phyloP scores from a whole-genome alignment of 2,329 filamentous ascomycete species.

The Aspergillus sp. region DNA sequence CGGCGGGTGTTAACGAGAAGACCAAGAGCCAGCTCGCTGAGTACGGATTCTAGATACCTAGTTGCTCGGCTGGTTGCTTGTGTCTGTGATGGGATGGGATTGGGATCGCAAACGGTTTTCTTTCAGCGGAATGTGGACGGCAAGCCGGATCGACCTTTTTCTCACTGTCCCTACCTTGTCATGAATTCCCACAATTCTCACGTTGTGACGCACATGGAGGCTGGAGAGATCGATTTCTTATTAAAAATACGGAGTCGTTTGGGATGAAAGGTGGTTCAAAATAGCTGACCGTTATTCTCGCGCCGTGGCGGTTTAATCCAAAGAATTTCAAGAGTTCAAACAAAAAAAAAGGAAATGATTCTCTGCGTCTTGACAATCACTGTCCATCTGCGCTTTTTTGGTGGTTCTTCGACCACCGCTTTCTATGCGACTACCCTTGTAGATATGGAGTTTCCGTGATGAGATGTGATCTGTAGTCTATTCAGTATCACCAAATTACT shows the following conservation, averaged over 20 bases:
- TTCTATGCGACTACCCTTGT: not conserved
- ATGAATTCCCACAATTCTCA: slow-evolving; percentile 34
- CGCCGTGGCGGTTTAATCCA: slow-evolving; percentile 45
- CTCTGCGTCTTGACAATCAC: slow-evolving; percentile 8
- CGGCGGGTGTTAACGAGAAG: slow-evolving; percentile 80
- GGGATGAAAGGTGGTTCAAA: slow-evolving; percentile 43
- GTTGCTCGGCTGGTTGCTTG: slow-evolving; percentile 40
- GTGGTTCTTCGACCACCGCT: not conserved
- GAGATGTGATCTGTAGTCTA: too few relatives aligned
- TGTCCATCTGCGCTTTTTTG: slow-evolving; percentile 1
- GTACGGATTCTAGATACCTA: slow-evolving; percentile 77
- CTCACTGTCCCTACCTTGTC: slow-evolving; percentile 30
- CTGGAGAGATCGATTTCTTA: slow-evolving; percentile 31
- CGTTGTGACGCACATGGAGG: slow-evolving; percentile 37
- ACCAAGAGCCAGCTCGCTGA: slow-evolving; percentile 83
- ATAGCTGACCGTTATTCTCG: slow-evolving; percentile 41
- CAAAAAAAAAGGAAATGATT: slow-evolving; percentile 22
- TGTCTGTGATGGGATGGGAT: slow-evolving; percentile 39
- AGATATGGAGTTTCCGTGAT: not conserved
- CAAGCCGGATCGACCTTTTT: slow-evolving; percentile 42
- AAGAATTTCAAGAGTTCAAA: slow-evolving; percentile 37
- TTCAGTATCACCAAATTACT: too few relatives aligned
- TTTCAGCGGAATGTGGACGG: slow-evolving; percentile 40
- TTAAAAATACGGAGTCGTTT: slow-evolving; percentile 39
- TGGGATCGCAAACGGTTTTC: slow-evolving; percentile 41